Percentiles rank a stretch among this genome's conserved stretches.
Conservation (phyloP, 805 yeast species). For the Tetrapisispora phaffii region DNA sequence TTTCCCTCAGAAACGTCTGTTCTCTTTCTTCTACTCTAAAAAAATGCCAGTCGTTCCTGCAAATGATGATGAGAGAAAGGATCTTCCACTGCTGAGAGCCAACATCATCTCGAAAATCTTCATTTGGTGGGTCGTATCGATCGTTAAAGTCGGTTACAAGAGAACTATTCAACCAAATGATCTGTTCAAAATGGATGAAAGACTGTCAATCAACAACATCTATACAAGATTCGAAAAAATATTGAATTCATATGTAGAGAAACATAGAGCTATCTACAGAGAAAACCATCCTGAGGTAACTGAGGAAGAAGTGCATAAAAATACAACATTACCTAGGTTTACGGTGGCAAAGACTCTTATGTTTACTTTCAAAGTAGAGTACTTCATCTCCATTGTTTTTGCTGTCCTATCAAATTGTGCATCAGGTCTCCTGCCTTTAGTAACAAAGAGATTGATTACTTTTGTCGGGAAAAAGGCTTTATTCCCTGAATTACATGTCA, state of each 20-base stretch:
- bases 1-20: slow-evolving; percentile 37
- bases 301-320: slow-evolving; percentile 31
- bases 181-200: slow-evolving; percentile 38
- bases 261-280: slow-evolving; percentile 26
- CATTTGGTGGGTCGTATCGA: slow-evolving; percentile 61
- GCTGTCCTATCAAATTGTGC: slow-evolving; percentile 40
- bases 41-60: slow-evolving; percentile 42
- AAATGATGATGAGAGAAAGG: slow-evolving; percentile 38
- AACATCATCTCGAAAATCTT: slow-evolving; percentile 38
- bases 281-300: slow-evolving; percentile 29
- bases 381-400: slow-evolving; percentile 34
- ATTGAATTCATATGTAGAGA: slow-evolving; percentile 27
- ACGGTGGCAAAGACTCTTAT: slow-evolving; percentile 37
- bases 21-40: slow-evolving; percentile 41
- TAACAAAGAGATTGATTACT: slow-evolving; percentile 53
- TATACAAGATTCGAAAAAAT: slow-evolving; percentile 30
- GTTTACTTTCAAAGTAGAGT: slow-evolving; percentile 42
- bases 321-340: slow-evolving; percentile 20
- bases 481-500: slow-evolving; percentile 35
- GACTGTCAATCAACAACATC: slow-evolving; percentile 35
- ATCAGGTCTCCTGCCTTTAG: slow-evolving; percentile 51
- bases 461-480: slow-evolving; percentile 47
- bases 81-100: slow-evolving; percentile 38
- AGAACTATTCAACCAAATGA: slow-evolving; percentile 61
- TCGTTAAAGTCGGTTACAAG: slow-evolving; percentile 58